phyloP scores from a whole-genome alignment of 176 grass and related monocot genomes.

The Bolboschoenus planiculmis region DNA sequence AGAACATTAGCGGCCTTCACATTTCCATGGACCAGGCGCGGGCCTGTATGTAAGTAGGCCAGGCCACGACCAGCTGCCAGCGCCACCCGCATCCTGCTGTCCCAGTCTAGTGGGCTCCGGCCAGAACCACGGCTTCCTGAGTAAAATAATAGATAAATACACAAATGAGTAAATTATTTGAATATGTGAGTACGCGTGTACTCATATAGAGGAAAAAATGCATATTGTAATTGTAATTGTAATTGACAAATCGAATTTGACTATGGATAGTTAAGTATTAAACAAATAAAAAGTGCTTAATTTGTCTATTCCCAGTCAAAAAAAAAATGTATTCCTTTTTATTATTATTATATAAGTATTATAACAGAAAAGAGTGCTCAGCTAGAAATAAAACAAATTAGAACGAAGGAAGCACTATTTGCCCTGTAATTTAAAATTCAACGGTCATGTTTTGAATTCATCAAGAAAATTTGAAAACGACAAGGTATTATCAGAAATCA shows the following conservation, averaged over 20 bases:
- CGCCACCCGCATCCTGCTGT: slow-evolving; percentile 65
- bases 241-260: neutral
- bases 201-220: neutral
- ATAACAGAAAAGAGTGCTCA: neutral
- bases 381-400: neutral
- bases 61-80: slow-evolving; percentile 69
- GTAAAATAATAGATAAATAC: neutral
- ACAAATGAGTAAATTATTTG: neutral
- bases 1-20: slow-evolving; percentile 91
- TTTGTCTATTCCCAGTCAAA: neutral
- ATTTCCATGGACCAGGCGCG: slow-evolving; percentile 71
- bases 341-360: neutral
- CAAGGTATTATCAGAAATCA: neutral
- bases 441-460: neutral
- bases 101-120: slow-evolving; percentile 55
- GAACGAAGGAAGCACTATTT: neutral
- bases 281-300: neutral
- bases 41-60: slow-evolving; percentile 57
- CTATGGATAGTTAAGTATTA: neutral
- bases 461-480: neutral
- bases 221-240: neutral
- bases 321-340: neutral
- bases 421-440: neutral
- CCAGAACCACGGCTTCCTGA: slow-evolving; percentile 58
- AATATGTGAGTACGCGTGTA: neutral